Evolutionary conservation across 1,284 basidiomycete genomes (phyloP), one percentile per base, ranked within the genome.

Genomic region (Cryptococcus neoformans): DNA sequence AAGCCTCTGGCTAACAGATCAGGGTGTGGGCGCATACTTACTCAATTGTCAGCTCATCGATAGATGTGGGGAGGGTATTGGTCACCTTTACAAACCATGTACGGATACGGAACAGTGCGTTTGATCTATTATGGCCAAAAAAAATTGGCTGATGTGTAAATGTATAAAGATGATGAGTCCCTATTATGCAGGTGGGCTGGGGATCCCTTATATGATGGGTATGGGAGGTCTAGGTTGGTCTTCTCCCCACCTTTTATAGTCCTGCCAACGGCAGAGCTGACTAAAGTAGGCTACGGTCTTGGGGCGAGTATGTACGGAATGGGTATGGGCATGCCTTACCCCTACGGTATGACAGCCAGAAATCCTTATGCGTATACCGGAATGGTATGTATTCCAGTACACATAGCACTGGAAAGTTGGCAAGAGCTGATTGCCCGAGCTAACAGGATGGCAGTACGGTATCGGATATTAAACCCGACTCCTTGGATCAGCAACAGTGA

Each of bases 181-280:
- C 1, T 71, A 71, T 49, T 71, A 69, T 50, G 66, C 67, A 17
- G 69, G 69, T 6, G 69, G 69, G 21, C 59, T 71, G 10, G 69
- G 69, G 34, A 68, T 69, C 4, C 69, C 69, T 2, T 71, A 69
- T 37, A 61, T 63, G 56, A 67, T 62, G 60, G 67, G 69, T 5
- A 59, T 62, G 57, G 65, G 65, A 7, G 66, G 63, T 37, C 59
- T 63, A 53, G 65, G 67, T 67, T 37, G 60, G 67, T 59, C 8
- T 35, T 41, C 6, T 9, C 41, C 1, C 10, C 14, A 16, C n/a
- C n/a, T 6, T 6, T 6, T 14, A 34, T 14, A 14, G 21, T 34
- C 12, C 16, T 17, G n/a, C 37, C 8, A 44, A 46, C 0, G 8
- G 1, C 40, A 44, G 28, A 28, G 28, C 28, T 28, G 28, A 28